Evolutionary conservation across 768 basidiomycete genomes (phyloP), one percentile per base, ranked within the genome.

Genomic region (Obba rivulosa): DNA sequence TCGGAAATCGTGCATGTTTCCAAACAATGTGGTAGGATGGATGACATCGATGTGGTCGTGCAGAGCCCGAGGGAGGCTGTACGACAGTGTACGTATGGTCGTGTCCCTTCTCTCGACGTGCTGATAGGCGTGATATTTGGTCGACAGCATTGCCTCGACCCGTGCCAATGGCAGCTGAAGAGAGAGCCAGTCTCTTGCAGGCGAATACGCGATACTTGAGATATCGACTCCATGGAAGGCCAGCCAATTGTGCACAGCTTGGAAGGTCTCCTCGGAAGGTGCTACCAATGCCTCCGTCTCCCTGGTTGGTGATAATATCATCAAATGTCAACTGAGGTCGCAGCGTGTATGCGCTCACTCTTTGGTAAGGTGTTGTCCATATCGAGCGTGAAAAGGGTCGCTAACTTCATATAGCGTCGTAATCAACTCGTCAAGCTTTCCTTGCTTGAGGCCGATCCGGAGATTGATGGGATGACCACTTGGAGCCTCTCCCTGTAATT

Each of bases 11-110:
- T 63, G 67, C 41, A 77, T 63, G 9, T 77, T 76, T 16, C 80
- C 74, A 53, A 85, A 85, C 57, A 79, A 80, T 4, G 83, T 86
- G 3, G 56, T 60, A 5, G 85, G 85, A 0, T 81, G 68, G 24
- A 86, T 69, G 17, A 83, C 65, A 21, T 78, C 65, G 54, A 88
- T 64, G 51, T 85, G 79, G 0, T 64, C 60, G 39, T 80, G 78
- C 31, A 83, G 66, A 2, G 68, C 66, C 36, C 66, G 58, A n/a
- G 77, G 83, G 9, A 84, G 72, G 21, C 80, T 79, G 65, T 86
- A 83, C 50, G 72, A 66, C 38, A 78, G 60, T 22, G 82, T 75
- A 50, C 83, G 78, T 42, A 85, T 64, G 48, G 80, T 66, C 34
- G 67, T 69, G 38, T 78, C 73, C 3, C 69, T 70, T 17, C 77